A percentile compares a stretch with the other conserved stretches of the same genome.
Evolutionary conservation across 2,329 filamentous ascomycete species (phyloP).

Genomic region (Diaporthe sp.): DNA sequence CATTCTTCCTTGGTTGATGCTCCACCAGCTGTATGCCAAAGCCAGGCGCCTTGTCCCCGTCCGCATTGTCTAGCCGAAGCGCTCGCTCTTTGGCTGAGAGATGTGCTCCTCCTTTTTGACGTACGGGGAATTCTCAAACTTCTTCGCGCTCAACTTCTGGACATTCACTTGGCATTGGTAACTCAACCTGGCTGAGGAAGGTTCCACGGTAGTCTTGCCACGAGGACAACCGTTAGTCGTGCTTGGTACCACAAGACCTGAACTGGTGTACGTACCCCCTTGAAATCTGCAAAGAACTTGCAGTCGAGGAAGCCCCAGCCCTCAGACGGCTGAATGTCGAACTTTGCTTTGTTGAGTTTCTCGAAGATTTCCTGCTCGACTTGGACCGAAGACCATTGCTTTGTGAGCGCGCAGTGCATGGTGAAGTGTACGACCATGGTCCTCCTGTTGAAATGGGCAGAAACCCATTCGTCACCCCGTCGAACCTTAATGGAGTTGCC

Average conservation of each 20-base stretch:
- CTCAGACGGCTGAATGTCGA: constrained; percentile 11
- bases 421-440: constrained; percentile 4
- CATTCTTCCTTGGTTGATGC: not conserved
- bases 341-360: constrained; percentile 21
- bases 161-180: not conserved
- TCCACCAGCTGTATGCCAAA: not conserved
- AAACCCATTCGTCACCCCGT: constrained; percentile 4
- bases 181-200: fast-evolving
- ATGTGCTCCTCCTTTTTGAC: not conserved
- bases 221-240: not conserved
- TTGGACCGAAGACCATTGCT: not conserved
- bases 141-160: not conserved
- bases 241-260: not conserved
- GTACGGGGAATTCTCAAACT: not conserved
- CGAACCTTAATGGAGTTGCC: constrained; percentile 12
- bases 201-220: not conserved
- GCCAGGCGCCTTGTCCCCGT: no score
- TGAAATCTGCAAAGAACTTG: not conserved
- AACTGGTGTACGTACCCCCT: not conserved
- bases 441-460: constrained; percentile 11
- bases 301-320: constrained; percentile 35
- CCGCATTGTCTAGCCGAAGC: not conserved
- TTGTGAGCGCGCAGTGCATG: not conserved
- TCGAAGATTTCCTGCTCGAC: constrained; percentile 35
- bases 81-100: not conserved